Evolutionary conservation across 805 yeast species (phyloP), one percentile per base, ranked within the genome.

Genomic region (Candida hispaniensis): DNA sequence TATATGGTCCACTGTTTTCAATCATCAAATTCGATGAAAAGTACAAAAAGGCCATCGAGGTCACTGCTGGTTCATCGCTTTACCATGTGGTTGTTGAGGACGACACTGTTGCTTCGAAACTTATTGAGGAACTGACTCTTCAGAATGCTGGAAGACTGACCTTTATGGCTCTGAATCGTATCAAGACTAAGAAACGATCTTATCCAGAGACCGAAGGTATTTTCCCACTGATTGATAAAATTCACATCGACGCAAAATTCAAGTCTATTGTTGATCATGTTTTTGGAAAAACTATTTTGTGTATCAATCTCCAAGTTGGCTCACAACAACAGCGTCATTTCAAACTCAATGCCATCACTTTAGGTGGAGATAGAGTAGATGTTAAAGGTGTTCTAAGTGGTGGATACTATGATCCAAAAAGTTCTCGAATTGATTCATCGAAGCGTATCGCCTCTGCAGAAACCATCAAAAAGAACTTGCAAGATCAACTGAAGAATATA

Each of bases 331-430:
- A 94, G 0, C 69, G 69, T 29, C 55, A 60, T 7, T 69, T 63
- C 51, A 69, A 71, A 18, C 57, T 86, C 14, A 75, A 71, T 46
- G 80, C 94, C 1, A 79, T 91, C 10, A 91, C 98, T 0, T 59
- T 88, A 11, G 93, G 82, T 54, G 98, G 98, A 46, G 97, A 91
- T 52, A 64, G 82, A 44, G 82, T 82, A 32, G 93, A 82, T 47
- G 73, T 72, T 29, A 71, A 66, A 44, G 98, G 98, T 55, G 79
- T 79, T 2, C 55, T 91, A 27, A 74, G 82, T 14, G 97, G 97
- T 56, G 97, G 97, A 30, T 82, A 69, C 48, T 69, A 80, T 45
- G 91, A 81, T 47, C 69, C 65, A 46, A 70, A 69, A 41, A 63
- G 60, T 34, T 76, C 83, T 0, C 66, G 93, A 46, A 56, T 86